These are phyloP conservation scores for Sporothrix dimorphospora DNA, from an alignment of 2,329 filamentous ascomycete species.

Conservation along the genomic window DNA sequence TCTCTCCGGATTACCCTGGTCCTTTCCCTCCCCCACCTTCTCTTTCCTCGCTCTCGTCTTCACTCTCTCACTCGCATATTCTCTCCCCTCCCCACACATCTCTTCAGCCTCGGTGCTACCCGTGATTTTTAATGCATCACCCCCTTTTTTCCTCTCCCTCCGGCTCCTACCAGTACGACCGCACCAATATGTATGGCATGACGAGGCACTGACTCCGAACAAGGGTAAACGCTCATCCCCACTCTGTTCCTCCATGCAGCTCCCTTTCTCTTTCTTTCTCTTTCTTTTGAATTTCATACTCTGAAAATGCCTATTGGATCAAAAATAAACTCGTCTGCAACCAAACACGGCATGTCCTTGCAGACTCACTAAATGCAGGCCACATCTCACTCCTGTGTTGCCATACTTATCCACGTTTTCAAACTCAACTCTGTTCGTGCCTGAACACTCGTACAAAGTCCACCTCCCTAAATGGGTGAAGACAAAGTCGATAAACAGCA, in stretches of 20 bases:
- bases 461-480: neutral
- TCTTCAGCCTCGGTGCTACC: slow-evolving; percentile 1
- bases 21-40: no score
- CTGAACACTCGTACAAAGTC: neutral
- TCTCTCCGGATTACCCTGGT: neutral
- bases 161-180: neutral
- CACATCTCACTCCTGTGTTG: neutral
- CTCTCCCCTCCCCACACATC: neutral
- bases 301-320: no score
- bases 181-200: neutral
- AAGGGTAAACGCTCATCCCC: neutral
- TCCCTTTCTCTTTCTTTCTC: neutral
- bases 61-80: neutral
- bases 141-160: neutral
- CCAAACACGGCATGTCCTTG: neutral
- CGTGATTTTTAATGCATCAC: neutral
- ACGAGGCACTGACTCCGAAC: neutral
- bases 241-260: neutral
- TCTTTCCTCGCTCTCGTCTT: neutral
- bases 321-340: neutral
- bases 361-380: neutral
- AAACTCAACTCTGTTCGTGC: neutral
- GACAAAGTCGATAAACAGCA: neutral
- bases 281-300: neutral
- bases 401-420: neutral